Evolutionary conservation across 495 filamentous ascomycete genomes (phyloP).

Genomic region (Elasticomyces elasticus): DNA sequence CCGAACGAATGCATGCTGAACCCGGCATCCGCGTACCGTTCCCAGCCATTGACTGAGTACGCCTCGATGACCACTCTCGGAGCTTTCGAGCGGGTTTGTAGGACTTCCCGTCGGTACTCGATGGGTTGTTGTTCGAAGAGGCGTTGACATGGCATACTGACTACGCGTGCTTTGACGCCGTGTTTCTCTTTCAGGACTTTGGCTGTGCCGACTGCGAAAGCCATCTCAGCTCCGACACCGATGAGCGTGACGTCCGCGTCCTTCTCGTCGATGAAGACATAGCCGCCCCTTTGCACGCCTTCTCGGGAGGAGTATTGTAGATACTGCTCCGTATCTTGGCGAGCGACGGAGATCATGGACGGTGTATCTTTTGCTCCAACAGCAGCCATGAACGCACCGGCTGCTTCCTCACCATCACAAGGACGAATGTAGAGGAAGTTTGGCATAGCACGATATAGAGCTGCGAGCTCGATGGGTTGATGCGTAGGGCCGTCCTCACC

Average conservation of each 20-base stretch:
- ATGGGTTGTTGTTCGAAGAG: constrained; percentile 43
- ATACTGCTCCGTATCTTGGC: constrained; percentile 39
- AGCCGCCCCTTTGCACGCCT: constrained; percentile 37
- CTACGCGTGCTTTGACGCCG: constrained; percentile 38
- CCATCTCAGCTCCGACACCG: constrained; percentile 41
- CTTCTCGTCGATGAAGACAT: constrained; percentile 38
- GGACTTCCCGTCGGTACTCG: constrained; percentile 38
- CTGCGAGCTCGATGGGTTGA: constrained; percentile 49
- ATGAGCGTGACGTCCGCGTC: constrained; percentile 40
- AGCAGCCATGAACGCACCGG: constrained; percentile 45
- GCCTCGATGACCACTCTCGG: constrained; percentile 47
- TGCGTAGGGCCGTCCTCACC: constrained; percentile 55
- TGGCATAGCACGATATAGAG: constrained; percentile 51
- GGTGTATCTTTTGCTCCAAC: constrained; percentile 37
- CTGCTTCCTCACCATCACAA: constrained; percentile 46
- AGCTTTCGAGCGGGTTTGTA: constrained; percentile 30
- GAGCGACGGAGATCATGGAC: constrained; percentile 41
- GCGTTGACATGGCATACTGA: constrained; percentile 47
- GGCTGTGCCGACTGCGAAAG: constrained; percentile 37
- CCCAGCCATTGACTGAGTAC: constrained; percentile 48
- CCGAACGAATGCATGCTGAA: constrained; percentile 41
- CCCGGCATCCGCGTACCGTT: constrained; percentile 48
- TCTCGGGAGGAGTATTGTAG: constrained; percentile 33
- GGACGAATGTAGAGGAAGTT: constrained; percentile 51
- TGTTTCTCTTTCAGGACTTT: constrained; percentile 25